Base-by-base conservation (phyloP, 306 rosid species). In the Abrus precatorius region DNA sequence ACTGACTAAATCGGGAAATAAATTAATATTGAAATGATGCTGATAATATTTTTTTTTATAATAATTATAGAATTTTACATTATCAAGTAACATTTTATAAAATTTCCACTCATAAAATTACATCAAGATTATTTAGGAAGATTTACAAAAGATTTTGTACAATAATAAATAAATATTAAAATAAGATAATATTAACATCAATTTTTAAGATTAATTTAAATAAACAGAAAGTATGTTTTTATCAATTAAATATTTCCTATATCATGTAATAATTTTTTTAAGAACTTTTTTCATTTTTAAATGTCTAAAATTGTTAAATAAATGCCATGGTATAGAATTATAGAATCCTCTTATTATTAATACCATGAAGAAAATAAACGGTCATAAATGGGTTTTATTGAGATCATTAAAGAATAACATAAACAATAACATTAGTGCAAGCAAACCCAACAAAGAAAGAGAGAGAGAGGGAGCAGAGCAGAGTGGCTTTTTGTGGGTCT, bases 401-500 rank as follows among this genome's bases (percentile, higher is more conserved):
- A 72, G 1, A 72, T 38, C 9, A 54, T n/a, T 38, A 57, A 73
- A 73, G 41, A 73, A 72, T 3, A 30, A 38, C 76, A 33, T 38
- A 57, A 73, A 73, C 29, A 73, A 72, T 3, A 30, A 38, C 76
- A 33, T 3, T 34, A 50, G 34, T 32, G 60, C 38, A 69, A 7
- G 28, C 28, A 14, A 75, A 29, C 33, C 9, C 61, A 36, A 7
- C 65, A 43, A 53, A 41, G 74, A 30, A 41, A n/a, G 59, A 6
- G 52, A n/a, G 59, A 6, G 52, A 53, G 48, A n/a, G 9, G 66
- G 5, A 9, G 52, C 52, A 50, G 45, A 48, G 33, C 0, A 41
- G 12, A 43, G 43, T 27, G 14, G 45, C 32, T 49, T 65, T 68
- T 72, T 61, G 78, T 60, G 61, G 36, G 71, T 47, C 63, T 7